Base-by-base conservation (phyloP, 1,139 yeast species). In the Zygoascus meyerae region DNA sequence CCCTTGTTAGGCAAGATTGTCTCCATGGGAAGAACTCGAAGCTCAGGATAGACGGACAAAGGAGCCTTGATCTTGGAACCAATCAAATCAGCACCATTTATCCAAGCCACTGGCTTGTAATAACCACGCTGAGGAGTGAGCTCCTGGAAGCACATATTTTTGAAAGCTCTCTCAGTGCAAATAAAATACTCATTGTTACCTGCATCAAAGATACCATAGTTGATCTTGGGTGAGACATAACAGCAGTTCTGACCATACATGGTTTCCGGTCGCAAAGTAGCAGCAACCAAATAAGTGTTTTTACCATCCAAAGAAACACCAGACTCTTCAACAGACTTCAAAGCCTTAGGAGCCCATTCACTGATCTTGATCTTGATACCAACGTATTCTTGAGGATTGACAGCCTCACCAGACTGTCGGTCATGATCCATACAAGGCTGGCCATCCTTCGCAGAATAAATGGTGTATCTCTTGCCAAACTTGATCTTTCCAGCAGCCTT, bases 341-440 rank as follows among this genome's bases (percentile, higher is more conserved):
- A 61, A 21, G 94, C 83, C 40, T 69, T 74, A 47, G 67, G 73
- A 40, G 79, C 72, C 67, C 78, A 76, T 58, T 83, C 86, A 35
- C 74, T 67, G 42, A 85, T 75, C 66, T 76, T 72, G 62, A 92
- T 92, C 75, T 92, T 92, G 63, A 92, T 81, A 60, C 94, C 97
- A 38, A 89, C 82, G 68, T 92, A 92, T 68, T 92, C 98, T 70
- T 94, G 98, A 38, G 98, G 97, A 57, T 83, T 79, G 45, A 92
- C 90, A 66, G 95, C 98, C 73, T 92, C 99, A 65, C 99, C 99
- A 45, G 92, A 79, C 68, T 79, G 84, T 76, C 99, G 84, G 70
- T 92, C 99, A 69, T 92, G 99, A 69, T 92, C 98, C 89, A 92
- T 90, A 75, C 99, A 92, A 41, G 98, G 95, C 73, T 92, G 99